Evolutionary conservation across 768 basidiomycete species (phyloP), one percentile per base, ranked within the genome.

Genomic region (Hydnomerulius pinastri): DNA sequence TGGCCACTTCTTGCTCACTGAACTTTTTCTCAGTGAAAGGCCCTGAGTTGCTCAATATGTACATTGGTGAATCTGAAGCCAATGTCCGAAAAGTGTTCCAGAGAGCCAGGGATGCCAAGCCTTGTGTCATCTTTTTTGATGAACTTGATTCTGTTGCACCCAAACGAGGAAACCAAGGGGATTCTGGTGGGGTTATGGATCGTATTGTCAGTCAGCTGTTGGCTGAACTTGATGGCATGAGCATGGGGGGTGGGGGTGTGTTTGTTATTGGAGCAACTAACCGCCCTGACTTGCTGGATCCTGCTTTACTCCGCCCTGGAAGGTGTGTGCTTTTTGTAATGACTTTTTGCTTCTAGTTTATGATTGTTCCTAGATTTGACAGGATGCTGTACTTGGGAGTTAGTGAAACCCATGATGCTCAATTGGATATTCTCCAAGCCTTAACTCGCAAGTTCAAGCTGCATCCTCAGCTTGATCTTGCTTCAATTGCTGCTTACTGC

Each of bases 21-120:
- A 97, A 97, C 67, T 97, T 98, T 70, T 88, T 98, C 72, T 95
- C 92, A n/a, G 84, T 97, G 60, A 97, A 98, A 67, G 95, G 95
- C 0, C 95, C 95, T 3, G 95, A 98, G 62, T 72, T 98, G 30
- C 80, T 97, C 43, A 96, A 96, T 71, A 98, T 98, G 95, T 98
- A 96, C 70, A 96, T 98, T 60, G 95, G 95, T 51, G 95, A 97
- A 70, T 95, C 92, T 10, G 95, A 98, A 69, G 97, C 98, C 53
- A 99, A 98, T 69, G 95, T 99, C 33, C 82, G 97, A 12, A 77
- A 86, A 13, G 85, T 98, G 1, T 98, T 98, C 67, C 91, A 95
- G 64, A 82, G 84, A 11, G 95, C 95, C 23, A 73, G 91, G 45
- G 93, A 95, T 71, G 95, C 95, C 2, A 85, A 83, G 46, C 95